Conservation (phyloP, 1,284 basidiomycete genomes). For the Fomitopsis palustris region DNA sequence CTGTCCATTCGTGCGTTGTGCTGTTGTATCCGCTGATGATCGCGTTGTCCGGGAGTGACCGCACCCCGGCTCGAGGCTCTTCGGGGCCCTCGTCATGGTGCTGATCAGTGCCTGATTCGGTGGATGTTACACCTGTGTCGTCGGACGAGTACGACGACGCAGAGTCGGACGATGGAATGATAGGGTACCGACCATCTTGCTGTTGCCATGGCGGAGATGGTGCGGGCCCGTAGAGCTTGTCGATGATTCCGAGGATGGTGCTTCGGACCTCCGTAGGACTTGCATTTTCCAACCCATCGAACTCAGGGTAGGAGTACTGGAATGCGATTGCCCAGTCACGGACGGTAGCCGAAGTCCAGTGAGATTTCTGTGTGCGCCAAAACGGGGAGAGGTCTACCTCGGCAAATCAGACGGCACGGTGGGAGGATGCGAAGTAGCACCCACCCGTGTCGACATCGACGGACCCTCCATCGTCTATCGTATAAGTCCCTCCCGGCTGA, state of each 20-base stretch:
- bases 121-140: too few species aligned
- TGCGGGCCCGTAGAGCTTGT: conserved; percentile 20
- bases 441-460: conserved; percentile 35
- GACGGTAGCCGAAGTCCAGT: conserved; percentile 30
- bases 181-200: not conserved
- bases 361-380: conserved; percentile 25
- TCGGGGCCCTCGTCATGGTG: not conserved
- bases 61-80: not conserved
- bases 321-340: conserved; percentile 20
- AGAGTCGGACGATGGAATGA: not conserved
- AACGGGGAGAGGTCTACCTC: conserved; percentile 31
- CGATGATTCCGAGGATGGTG: conserved; percentile 32
- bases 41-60: not conserved
- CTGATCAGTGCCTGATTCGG: too few species aligned
- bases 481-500: conserved; percentile 33
- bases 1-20: conserved; percentile 35
- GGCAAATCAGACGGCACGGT: not conserved
- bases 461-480: conserved; percentile 25
- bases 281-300: conserved; percentile 33
- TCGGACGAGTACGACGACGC: too few species aligned
- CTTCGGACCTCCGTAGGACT: conserved; percentile 25
- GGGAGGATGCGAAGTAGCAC: not conserved
- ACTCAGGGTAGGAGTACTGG: conserved; percentile 44
- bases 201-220: too few species aligned
- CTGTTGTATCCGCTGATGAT: not conserved